Evolutionary conservation across 148 eudicot genomes (phyloP), one percentile per base, ranked within the genome.

Genomic region (Rhododendron molle): DNA sequence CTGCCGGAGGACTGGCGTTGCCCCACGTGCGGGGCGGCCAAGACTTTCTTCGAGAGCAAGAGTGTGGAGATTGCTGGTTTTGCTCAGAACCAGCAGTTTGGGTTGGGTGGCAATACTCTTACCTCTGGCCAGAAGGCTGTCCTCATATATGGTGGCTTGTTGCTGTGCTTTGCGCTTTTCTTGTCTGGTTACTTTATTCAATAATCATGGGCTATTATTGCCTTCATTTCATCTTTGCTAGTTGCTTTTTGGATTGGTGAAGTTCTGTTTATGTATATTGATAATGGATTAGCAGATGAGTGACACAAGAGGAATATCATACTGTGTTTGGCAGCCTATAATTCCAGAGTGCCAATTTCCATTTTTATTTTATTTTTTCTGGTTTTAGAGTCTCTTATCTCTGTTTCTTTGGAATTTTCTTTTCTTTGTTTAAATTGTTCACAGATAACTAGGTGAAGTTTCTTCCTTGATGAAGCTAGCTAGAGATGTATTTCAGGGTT

Each of bases 1-100:
- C 88, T 95, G 84, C 99, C 99, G 32, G 98, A 93, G 74, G 99
- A 95, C 49, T 97, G 99, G 99, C 85, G 98, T 85, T 97, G 99
- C 80, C 92, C 98, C 12, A 97, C 99, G 5, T 97, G 98, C 56
- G 99, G 99, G 83, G 98, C 99, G 9, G 96, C 99, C 0, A 88
- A 93, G 92, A 89, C 88, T 26, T 97, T 97, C 87, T 97, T 97
- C 84, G 93, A 90, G 91, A 97, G 98, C 82, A 97, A 95, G 91
- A 95, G 99, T 86, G 94, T 95, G 46, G 98, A 97, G 90, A 94
- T 97, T 90, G 98, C 99, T 18, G 99, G 99, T 49, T 97, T 97
- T 91, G 99, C 98, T 60, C 89, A 95, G 91, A 97, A 97, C 81
- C 99, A 97, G 86, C 96, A 93, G 92, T 97, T 89, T 90, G 99